Conservation (phyloP, 768 basidiomycete species). For the Phylloporus arenicola region DNA sequence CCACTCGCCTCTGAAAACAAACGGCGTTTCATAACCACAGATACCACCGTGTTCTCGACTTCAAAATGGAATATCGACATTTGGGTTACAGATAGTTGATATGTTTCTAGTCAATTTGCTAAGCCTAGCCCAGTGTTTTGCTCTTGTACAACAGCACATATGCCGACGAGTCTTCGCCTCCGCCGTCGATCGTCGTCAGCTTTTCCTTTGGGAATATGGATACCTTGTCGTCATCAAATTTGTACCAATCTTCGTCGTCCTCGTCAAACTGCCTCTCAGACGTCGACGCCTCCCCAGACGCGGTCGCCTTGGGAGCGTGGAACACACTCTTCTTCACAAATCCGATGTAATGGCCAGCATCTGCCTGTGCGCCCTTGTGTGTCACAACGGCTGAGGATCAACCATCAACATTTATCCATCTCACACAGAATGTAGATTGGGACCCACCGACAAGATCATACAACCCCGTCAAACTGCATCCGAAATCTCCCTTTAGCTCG, state of each 20-base stretch:
- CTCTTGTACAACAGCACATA: constrained; percentile 85
- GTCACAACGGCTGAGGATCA: constrained; percentile 77
- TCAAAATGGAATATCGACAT: constrained; percentile 3
- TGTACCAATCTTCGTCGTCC: constrained; percentile 86
- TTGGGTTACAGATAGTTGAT: constrained; percentile 15
- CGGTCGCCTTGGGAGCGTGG: constrained; percentile 31
- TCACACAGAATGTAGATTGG: not conserved
- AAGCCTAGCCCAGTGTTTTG: constrained; percentile 38
- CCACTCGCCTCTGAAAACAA: constrained; percentile 16
- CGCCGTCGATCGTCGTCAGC: constrained; percentile 79
- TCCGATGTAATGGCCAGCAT: constrained; percentile 93
- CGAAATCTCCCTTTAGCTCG: constrained; percentile 60
- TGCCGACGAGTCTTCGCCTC: constrained; percentile 85
- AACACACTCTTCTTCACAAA: constrained; percentile 80
- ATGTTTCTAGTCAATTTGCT: constrained; percentile 3
- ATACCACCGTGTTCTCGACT: not conserved
- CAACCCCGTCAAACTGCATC: constrained; percentile 71
- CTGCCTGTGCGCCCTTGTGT: constrained; percentile 94
- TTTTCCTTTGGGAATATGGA: constrained; percentile 83
- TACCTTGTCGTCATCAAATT: constrained; percentile 96
- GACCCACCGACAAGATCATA: constrained; percentile 87
- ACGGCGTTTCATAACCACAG: constrained; percentile 18
- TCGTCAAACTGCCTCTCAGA: constrained; percentile 32
- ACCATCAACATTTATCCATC: not conserved
- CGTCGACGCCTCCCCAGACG: constrained; percentile 6